Evolutionary conservation across 2,329 filamentous ascomycete species (phyloP), one percentile per base, ranked within the genome.

Genomic region (Fusarium sp.): DNA sequence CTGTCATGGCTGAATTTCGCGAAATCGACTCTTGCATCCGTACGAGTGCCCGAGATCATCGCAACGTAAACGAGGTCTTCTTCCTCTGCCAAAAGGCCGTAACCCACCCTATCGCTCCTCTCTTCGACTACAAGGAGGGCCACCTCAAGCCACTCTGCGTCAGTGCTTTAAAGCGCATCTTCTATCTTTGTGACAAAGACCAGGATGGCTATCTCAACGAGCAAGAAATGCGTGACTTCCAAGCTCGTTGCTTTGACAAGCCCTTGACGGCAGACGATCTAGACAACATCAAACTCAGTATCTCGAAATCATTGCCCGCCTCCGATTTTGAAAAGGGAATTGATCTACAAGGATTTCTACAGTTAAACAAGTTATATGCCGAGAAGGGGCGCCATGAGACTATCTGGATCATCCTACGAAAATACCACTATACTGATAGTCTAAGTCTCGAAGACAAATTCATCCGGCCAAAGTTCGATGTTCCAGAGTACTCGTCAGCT

Each of bases 31-130:
- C 93, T 1, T 99, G 95, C 77, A 98, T 99, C 73, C 87, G 95
- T 53, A 93, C 93, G 8, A 98, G 93, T 76, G 93, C 94, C 19
- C 88, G 92, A 69, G 92, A 97, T 71, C 92, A 97, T 73, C 88
- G 90, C 70, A 97, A 97, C 76, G 91, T 97, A 74, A 96, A 97
- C 75, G 93, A 94, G 76, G 92, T 94, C 58, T 98, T 99, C 79
- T 98, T 97, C 72, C 87, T 99, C 12, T 99, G 95, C 76, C 95
- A 99, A 76, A 98, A 98, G 74, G 95, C 95, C 15, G 94, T 99
- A 69, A 97, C 93, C 3, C 93, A 98, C 75, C 95, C 95, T 1
- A 96, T 99, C 67, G 94, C 95, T 1, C 95, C 95, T 7, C 84
- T 99, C 6, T 99, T 96, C 74, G 95, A 99, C 77, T 93, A 96